These are phyloP conservation scores for Paratinospora sagittata DNA, from an alignment of 164 flowering plant genomes.

Conservation along the genomic window DNA sequence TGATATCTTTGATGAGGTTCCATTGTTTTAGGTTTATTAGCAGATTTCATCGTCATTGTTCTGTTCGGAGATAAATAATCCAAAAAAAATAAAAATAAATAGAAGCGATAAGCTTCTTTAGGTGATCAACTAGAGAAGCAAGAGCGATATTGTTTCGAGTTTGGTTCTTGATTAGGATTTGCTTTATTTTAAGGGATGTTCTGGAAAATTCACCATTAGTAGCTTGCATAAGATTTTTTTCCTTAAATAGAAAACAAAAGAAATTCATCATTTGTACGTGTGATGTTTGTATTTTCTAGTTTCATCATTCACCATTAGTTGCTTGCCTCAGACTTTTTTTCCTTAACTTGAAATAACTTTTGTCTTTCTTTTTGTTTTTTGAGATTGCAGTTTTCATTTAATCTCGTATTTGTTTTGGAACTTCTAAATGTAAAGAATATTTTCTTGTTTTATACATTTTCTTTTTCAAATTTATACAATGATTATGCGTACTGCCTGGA, in stretches of 20 bases:
- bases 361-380: background rate
- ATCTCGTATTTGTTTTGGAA: no score
- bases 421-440: background rate
- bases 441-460: background rate
- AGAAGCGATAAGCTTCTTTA: background rate
- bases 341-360: background rate
- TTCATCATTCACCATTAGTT: background rate
- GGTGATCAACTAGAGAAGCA: background rate
- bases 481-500: slow-evolving; percentile 2
- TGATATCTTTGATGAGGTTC: background rate
- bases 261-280: no score
- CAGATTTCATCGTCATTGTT: background rate
- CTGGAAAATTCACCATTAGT: no score
- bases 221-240: no score
- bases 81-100: no score
- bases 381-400: background rate
- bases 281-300: background rate
- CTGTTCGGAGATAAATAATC: background rate
- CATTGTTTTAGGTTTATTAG: background rate
- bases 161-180: background rate
- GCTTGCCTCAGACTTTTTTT: background rate
- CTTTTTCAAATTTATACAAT: background rate
- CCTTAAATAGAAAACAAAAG: no score
- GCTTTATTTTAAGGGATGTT: background rate
- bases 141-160: background rate